Evolutionary conservation across 148 eudicot genomes (phyloP).

Genomic region (Chenopodium berlandieri): DNA sequence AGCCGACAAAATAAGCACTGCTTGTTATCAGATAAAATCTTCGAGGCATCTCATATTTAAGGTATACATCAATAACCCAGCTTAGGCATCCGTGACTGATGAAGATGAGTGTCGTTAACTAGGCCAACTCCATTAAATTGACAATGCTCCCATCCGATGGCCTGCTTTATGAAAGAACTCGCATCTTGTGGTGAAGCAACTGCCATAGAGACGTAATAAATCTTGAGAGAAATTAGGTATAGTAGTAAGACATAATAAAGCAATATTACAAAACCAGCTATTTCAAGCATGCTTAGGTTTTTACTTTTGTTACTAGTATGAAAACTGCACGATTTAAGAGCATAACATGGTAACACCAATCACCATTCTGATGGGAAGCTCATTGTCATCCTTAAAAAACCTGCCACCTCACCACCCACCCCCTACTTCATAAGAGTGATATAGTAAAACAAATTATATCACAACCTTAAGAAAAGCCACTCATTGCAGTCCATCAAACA

Average conservation of each 20-base stretch:
- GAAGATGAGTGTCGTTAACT: conserved; percentile 22
- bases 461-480: not conserved
- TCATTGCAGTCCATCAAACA: not conserved
- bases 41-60: conserved; percentile 18
- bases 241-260: not conserved
- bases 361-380: not conserved
- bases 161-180: conserved; percentile 30
- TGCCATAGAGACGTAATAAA: not conserved
- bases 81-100: conserved; percentile 23
- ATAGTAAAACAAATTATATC: not conserved
- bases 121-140: conserved; percentile 23
- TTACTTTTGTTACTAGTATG: not conserved
- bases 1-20: conserved; percentile 18
- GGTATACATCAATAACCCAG: conserved; percentile 28
- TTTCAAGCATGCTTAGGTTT: too few species aligned
- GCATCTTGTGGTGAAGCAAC: conserved; percentile 26
- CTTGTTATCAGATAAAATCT: conserved; percentile 29
- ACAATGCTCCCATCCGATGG: conserved; percentile 26
- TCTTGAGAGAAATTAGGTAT: not conserved
- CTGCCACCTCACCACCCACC: too few species aligned
- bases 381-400: not conserved
- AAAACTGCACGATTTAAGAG: not conserved
- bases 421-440: not conserved
- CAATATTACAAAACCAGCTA: not conserved
- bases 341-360: not conserved